Base-by-base conservation (phyloP, 805 yeast species). In the Suhomyces sp. region DNA sequence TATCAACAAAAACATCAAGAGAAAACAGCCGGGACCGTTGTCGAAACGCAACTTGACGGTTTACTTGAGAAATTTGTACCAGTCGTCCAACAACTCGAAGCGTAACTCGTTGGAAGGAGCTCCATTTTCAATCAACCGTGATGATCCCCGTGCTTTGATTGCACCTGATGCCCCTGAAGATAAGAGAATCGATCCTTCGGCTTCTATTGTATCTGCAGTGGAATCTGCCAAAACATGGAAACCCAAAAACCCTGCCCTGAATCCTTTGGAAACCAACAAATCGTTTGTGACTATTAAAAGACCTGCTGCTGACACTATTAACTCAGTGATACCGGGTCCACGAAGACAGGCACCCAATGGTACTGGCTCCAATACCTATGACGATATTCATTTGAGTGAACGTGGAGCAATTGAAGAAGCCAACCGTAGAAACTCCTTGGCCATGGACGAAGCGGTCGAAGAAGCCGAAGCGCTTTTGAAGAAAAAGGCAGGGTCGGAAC, bases 1-100 rank as follows among this genome's bases (percentile, higher is more conserved):
- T 70, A 88, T 92, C 57, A 90, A 90, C 69, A 88, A 88, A 57
- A 90, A 90, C 54, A 90, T 92, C 64, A 88, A 89, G 70, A 76
- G 93, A 65, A 77, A 78, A 40, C 82, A 81, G 54, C 93, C 93
- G 1, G 92, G 92, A 9, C 93, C 93, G 1, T 73, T 87, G 53
- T 77, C 87, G 12, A 86, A 84, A 64, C 73, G 88, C 61, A 86
- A 86, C 62, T 78, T 87, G 60, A 82, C 90, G 2, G 79, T 85
- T 9, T 87, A 86, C 63, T 74, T 87, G 62, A 91, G 86, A 67
- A 77, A 81, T 40, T 67, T 87, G 46, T 86, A 86, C 60, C 74
- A 74, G 44, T 63, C 70, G 22, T 65, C 70, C 27, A 57, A 54
- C 50, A 61, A 56, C 22, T 71, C 80, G 4, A 79, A 74, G 57